phyloP scores from a whole-genome alignment of 495 filamentous ascomycete genomes.

The Niebla homalea region DNA sequence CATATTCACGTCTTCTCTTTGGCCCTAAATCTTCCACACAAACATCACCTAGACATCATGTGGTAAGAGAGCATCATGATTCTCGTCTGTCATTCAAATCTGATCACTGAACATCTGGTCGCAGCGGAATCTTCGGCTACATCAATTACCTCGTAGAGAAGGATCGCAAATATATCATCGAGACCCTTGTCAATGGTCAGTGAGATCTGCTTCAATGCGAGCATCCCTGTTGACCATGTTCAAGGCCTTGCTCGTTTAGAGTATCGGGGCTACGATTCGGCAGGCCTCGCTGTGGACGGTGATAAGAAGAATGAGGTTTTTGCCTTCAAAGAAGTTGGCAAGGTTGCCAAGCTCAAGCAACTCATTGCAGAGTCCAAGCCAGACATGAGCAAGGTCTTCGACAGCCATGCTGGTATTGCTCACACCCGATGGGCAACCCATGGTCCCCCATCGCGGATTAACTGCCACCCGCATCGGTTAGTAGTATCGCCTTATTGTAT shows the following conservation, averaged over 20 bases:
- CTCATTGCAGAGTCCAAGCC: slow-evolving; percentile 74
- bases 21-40: too few species aligned
- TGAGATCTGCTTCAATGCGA: background rate
- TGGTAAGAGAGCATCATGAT: slow-evolving; percentile 10
- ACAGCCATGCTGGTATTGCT: slow-evolving; percentile 94
- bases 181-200: slow-evolving; percentile 79
- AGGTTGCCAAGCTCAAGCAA: slow-evolving; percentile 89
- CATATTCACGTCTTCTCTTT: too few species aligned
- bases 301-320: slow-evolving; percentile 97
- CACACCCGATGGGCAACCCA: slow-evolving; percentile 99
- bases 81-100: background rate
- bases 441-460: slow-evolving; percentile 79
- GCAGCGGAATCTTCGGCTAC: slow-evolving; percentile 97
- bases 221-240: background rate
- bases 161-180: slow-evolving; percentile 86
- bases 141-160: slow-evolving; percentile 86
- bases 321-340: slow-evolving; percentile 98
- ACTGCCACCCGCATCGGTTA: slow-evolving; percentile 97
- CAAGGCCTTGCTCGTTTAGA: slow-evolving; percentile 30
- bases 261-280: slow-evolving; percentile 63
- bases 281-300: slow-evolving; percentile 88
- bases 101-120: background rate
- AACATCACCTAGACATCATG: slow-evolving; percentile 3
- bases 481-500: slow-evolving; percentile 14
- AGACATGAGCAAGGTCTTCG: slow-evolving; percentile 82